Conservation (phyloP, 352 stramenopile genomes). For the Globisporangium abappressorium region DNA sequence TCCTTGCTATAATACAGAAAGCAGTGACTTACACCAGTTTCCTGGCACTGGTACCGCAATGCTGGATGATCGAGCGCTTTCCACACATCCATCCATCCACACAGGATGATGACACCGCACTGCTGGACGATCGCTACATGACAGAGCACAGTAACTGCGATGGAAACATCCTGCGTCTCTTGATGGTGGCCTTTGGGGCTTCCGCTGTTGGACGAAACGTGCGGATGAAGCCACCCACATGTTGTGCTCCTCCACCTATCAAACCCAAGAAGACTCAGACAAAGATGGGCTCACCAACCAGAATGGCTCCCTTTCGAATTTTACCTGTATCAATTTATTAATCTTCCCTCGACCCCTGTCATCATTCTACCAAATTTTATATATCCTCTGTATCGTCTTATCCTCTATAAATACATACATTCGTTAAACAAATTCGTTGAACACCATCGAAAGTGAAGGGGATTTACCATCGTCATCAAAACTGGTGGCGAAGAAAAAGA, state of each 20-base stretch:
- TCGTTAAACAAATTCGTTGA: background rate
- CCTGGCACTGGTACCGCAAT: too few species aligned
- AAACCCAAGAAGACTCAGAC: background rate
- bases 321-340: background rate
- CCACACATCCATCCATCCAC: background rate
- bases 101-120: background rate
- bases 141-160: background rate
- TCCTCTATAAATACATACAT: background rate
- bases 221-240: background rate
- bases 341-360: background rate
- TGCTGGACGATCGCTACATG: background rate
- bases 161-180: background rate
- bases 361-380: background rate
- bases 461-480: background rate
- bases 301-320: background rate
- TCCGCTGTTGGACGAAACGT: background rate
- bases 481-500: background rate
- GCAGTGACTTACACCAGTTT: too few species aligned
- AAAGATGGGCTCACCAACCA: background rate
- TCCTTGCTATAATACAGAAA: too few species aligned
- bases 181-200: background rate
- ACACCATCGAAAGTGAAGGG: background rate
- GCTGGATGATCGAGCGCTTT: background rate
- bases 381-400: fast-evolving
- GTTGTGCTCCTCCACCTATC: constrained; percentile 3